Evolutionary conservation across 2,329 filamentous ascomycete species (phyloP).

Genomic region (Pseudomassariella vexata): DNA sequence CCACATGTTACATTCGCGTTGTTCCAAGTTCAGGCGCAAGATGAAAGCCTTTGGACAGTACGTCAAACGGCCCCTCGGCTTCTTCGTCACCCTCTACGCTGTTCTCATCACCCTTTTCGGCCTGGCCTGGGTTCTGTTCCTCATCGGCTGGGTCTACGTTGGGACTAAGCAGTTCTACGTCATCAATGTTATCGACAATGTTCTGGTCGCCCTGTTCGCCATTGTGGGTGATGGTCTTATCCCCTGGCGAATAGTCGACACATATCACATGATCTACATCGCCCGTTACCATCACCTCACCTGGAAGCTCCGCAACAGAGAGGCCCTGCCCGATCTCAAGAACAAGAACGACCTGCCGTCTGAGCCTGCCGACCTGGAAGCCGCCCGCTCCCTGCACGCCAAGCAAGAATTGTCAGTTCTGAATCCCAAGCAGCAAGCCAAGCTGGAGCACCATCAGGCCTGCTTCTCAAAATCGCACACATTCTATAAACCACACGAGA

Average conservation of each 20-base stretch:
- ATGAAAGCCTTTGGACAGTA: slow-evolving; percentile 81
- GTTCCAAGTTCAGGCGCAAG: slow-evolving; percentile 71
- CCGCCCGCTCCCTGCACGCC: slow-evolving; percentile 30
- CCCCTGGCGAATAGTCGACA: slow-evolving; percentile 74
- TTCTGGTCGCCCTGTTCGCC: slow-evolving; percentile 65
- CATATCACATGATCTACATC: slow-evolving; percentile 83
- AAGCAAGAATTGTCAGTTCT: slow-evolving; percentile 56
- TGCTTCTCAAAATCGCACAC: slow-evolving; percentile 80
- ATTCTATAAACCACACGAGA: slow-evolving; percentile 87
- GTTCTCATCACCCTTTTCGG: slow-evolving; percentile 79
- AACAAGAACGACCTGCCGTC: slow-evolving; percentile 65
- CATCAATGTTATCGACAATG: slow-evolving; percentile 65
- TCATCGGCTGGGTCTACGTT: slow-evolving; percentile 86
- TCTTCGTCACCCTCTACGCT: slow-evolving; percentile 79
- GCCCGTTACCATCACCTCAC: slow-evolving; percentile 63
- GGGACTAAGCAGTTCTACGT: slow-evolving; percentile 64
- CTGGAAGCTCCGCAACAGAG: slow-evolving; percentile 59
- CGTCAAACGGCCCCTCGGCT: slow-evolving; percentile 68
- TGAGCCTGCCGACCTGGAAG: slow-evolving; percentile 34
- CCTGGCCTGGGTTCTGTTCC: slow-evolving; percentile 82
- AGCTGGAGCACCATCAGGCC: slow-evolving; percentile 68
- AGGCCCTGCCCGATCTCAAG: slow-evolving; percentile 53
- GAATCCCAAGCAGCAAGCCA: slow-evolving; percentile 58
- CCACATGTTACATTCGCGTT: slow-evolving; percentile 78
- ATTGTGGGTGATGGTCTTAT: slow-evolving; percentile 66